These are phyloP conservation scores for Ochromonas danica DNA, from an alignment of 108 stramenopile species.

Conservation along the genomic window DNA sequence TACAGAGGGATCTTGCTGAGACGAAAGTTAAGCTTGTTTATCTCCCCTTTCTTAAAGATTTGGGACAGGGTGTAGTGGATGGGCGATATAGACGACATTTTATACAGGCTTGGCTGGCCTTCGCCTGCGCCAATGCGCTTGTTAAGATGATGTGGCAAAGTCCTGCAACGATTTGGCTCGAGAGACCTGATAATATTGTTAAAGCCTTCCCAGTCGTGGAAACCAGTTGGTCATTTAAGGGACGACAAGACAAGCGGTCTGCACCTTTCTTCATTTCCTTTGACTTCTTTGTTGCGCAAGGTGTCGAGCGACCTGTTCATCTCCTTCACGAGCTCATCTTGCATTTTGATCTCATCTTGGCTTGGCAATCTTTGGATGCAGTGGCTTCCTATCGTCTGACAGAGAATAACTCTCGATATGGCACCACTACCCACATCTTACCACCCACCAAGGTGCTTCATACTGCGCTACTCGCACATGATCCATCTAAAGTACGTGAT, in stretches of 20 bases:
- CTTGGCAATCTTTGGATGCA: conserved; percentile 20
- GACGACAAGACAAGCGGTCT: conserved; percentile 16
- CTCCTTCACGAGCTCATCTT: conserved; percentile 23
- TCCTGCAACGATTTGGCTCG: conserved; percentile 28
- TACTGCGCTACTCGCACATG: neutral
- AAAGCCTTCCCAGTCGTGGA: conserved; percentile 10
- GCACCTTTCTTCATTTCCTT: conserved; percentile 26
- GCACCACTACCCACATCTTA: conserved; percentile 7
- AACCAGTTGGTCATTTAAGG: conserved; percentile 18
- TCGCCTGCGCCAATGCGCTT: neutral
- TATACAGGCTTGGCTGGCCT: conserved; percentile 33
- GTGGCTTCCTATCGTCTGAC: conserved; percentile 20
- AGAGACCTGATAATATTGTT: conserved; percentile 21
- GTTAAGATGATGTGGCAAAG: conserved; percentile 28
- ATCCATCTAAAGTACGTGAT: neutral
- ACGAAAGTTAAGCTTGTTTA: neutral
- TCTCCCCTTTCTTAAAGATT: neutral
- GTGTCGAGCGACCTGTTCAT: conserved; percentile 16
- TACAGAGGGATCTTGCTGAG: neutral
- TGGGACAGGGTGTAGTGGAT: neutral
- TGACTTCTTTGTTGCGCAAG: conserved; percentile 24
- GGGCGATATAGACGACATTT: neutral
- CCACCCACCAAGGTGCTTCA: conserved; percentile 6
- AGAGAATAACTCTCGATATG: conserved; percentile 32
- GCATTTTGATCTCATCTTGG: conserved; percentile 28